These are phyloP conservation scores for Penicillium salamii DNA, from an alignment of 495 filamentous ascomycete genomes.

Conservation along the genomic window DNA sequence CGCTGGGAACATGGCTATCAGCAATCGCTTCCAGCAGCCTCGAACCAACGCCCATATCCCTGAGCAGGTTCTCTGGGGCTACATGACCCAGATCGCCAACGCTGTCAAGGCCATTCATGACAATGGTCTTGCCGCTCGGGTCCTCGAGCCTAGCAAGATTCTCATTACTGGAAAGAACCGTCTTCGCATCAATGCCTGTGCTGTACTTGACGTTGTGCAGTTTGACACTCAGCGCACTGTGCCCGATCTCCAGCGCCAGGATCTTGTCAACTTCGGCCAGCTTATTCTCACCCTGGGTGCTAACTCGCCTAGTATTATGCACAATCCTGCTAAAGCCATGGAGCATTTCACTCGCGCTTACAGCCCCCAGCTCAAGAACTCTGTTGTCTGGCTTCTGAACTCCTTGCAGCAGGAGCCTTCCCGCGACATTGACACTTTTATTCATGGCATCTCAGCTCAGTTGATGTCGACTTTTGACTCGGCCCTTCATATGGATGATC, in stretches of 20 bases:
- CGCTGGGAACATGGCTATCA: conserved; percentile 21
- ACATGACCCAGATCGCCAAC: conserved; percentile 88
- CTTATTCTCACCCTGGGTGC: conserved; percentile 76
- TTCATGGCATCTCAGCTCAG: conserved; percentile 72
- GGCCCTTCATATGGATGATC: conserved; percentile 71
- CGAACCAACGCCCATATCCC: conserved; percentile 53
- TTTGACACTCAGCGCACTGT: conserved; percentile 64
- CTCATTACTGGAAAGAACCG: conserved; percentile 68
- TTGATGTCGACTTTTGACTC: conserved; percentile 68
- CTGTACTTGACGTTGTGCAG: conserved; percentile 81
- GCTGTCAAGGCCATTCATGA: conserved; percentile 83
- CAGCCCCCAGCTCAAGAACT: conserved; percentile 68
- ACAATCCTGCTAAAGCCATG: conserved; percentile 58
- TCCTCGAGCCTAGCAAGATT: conserved; percentile 81
- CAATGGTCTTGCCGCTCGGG: conserved; percentile 74
- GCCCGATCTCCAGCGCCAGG: conserved; percentile 78
- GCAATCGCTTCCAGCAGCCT: conserved; percentile 47
- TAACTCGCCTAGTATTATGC: conserved; percentile 54
- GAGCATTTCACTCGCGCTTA: conserved; percentile 73
- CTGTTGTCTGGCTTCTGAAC: conserved; percentile 71
- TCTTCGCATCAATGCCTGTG: conserved; percentile 84
- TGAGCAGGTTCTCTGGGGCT: conserved; percentile 84
- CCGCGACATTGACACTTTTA: conserved; percentile 74
- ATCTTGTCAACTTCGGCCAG: conserved; percentile 82
- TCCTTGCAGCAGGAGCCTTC: conserved; percentile 45